Base-by-base conservation (phyloP, 2,329 filamentous ascomycete genomes). In the Nemania bipapillata region DNA sequence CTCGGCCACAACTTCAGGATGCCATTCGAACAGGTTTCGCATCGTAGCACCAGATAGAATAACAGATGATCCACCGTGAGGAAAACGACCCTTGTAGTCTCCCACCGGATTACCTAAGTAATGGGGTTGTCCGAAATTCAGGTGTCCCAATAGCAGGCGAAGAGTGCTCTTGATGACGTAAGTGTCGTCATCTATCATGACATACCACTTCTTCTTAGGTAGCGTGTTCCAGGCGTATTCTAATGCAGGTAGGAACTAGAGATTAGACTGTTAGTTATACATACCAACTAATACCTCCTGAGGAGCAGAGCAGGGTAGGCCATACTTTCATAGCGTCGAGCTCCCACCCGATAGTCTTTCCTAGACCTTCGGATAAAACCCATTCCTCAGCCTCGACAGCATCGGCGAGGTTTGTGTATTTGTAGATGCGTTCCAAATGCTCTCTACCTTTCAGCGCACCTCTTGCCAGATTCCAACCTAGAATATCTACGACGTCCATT, bases 71-170 rank as follows among this genome's bases (percentile, higher is more conserved):
- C 86, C 86, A 42, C 86, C 86, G 69, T 89, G 86, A 2, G 85
- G 86, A 68, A 89, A 89, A 40, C 86, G 81, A 1, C 80, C 82
- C 66, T 82, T 83, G 77, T 84, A 88, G 74, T 87, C 85, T 55
- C 86, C 86, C 15, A 88, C 84, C 1, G 85, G 84, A 66, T 88
- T 88, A 42, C 86, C 86, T 24, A 89, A 74, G 73, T 87, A 88
- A 49, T 85, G 80, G 15, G 84, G 81, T 59, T 79, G 77, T 5
- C 78, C 72, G 1, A 82, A 80, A 75, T 88, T 80, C 66, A 88
- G 77, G 64, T 86, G 85, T 20, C 80, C 80, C 15, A 88, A 79
- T 12, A 88, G 76, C 1, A 83, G 76, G 49, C 79, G 77, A 30
- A 88, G 76, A 12, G 86, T 86, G 2, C 83, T 80, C 59, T 81